Evolutionary conservation across 2,329 filamentous ascomycete genomes (phyloP).

Genomic region (Ophiostoma quercus): DNA sequence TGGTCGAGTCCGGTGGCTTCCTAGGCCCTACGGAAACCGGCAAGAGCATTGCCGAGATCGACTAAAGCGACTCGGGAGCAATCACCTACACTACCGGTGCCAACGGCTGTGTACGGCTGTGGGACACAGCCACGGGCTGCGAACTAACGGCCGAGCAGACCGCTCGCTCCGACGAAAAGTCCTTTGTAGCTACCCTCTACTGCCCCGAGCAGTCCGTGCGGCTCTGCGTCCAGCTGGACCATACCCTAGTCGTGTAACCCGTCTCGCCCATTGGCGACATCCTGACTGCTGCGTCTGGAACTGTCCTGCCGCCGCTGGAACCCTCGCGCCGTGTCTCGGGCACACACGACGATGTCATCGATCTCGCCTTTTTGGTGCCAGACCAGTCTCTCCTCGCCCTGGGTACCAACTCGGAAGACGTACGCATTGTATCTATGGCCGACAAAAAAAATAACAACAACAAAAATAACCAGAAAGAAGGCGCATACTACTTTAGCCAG

Average conservation of each 20-base stretch:
- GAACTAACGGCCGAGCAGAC: slow-evolving; percentile 74
- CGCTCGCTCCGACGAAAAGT: slow-evolving; percentile 55
- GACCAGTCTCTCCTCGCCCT: slow-evolving; percentile 79
- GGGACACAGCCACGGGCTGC: slow-evolving; percentile 69
- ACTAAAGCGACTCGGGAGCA: no score
- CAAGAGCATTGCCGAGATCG: not conserved
- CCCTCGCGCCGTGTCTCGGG: slow-evolving; percentile 79
- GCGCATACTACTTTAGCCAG: slow-evolving; percentile 76
- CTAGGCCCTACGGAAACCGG: slow-evolving; percentile 47
- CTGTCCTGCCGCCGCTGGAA: slow-evolving; percentile 37
- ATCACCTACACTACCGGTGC: slow-evolving; percentile 81
- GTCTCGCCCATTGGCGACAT: slow-evolving; percentile 38
- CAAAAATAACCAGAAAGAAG: slow-evolving; percentile 26
- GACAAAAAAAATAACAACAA: no score
- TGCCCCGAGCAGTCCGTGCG: slow-evolving; percentile 62
- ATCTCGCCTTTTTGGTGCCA: slow-evolving; percentile 77
- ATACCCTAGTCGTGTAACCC: slow-evolving; percentile 72
- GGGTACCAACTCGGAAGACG: slow-evolving; percentile 90
- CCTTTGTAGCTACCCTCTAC: slow-evolving; percentile 68
- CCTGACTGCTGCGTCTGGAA: slow-evolving; percentile 19
- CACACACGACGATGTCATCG: slow-evolving; percentile 96
- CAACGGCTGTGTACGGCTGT: slow-evolving; percentile 75
- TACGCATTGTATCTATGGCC: slow-evolving; percentile 74
- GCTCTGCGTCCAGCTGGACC: slow-evolving; percentile 80
- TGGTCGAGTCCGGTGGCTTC: slow-evolving; percentile 79